Base-by-base conservation (phyloP, 306 rosid species). In the Vicia sativa region DNA sequence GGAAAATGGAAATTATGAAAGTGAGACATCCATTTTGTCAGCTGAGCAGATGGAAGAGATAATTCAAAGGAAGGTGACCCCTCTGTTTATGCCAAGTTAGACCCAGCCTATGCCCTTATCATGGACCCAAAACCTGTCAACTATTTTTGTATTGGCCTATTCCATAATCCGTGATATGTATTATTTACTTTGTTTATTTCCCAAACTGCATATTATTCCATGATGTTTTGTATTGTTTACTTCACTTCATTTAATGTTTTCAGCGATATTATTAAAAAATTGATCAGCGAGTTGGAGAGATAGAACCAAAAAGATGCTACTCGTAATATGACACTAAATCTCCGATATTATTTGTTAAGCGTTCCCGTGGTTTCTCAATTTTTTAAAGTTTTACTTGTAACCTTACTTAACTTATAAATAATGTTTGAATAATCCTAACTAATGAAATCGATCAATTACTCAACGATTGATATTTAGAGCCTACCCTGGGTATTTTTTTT, bases 41-140 rank as follows among this genome's bases (percentile, higher is more conserved):
- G 59, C 81, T 4, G 88, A 87, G 60, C 79, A 83, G 41, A 83
- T 89, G 15, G 81, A 86, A 71, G 96, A 81, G 79, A 82, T 85
- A 43, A 87, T 89, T 78, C 80, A 60, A 50, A 79, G 89, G 68
- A 87, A 79, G 74, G 82, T 77, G 19, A 70, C 88, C 8, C 91
- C 91, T 26, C 65, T 85, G 54, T 87, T 76, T 75, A 68, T 35
- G 31, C 90, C 88, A 13, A 74, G 74, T 9, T 83, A 85, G 86
- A 64, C 23, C 44, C 41, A 63, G 62, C 31, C 56, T 28, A 21
- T 18, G 59, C 56, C 58, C 41, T 50, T 52, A 9, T 11, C 31
- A 44, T 44, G 58, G 7, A 12, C 37, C 65, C 74, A 39, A n/a
- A 18, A 28, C 3, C 9, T 34, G 65, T 58, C 50, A 46, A 10